Evolutionary conservation across 805 yeast species (phyloP), one percentile per base, ranked within the genome.

Genomic region (Saturnispora ahearnii): DNA sequence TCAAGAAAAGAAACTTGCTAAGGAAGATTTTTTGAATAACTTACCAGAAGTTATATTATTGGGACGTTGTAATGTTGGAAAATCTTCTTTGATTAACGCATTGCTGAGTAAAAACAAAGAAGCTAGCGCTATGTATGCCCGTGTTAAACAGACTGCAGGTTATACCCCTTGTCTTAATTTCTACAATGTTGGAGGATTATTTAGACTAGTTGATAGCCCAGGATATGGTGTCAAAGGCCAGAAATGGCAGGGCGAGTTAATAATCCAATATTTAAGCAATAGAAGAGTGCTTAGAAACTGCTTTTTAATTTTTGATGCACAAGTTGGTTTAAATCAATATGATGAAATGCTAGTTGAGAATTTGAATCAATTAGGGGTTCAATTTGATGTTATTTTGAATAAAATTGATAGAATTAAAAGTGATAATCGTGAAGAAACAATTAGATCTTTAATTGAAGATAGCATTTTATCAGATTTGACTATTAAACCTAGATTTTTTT

Each of bases 51-150:
- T 88, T 4, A 69, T 84, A 3, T 73, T 89, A 44, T 57, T 89
- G 42, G 96, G 97, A 0, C 33, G 87, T 54, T 83, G 95, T 44
- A 89, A 89, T 57, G 89, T 83, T 7, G 97, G 96, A 0, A 89
- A 89, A 61, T 86, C 95, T 0, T 80, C 95, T 0, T 62, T 89
- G 26, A 68, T 89, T 38, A 85, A 86, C 59, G 76, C 76, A 11
- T 50, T 87, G 8, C 65, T 85, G 4, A 68, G 79, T 1, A 67
- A 68, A 34, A 62, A 65, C 7, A 57, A 59, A 26, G 59, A 61
- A 3, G 46, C 45, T 6, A 32, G 54, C 43, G 50, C 43, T 3
- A 44, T 45, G 34, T 74, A 68, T 52, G 91, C 89, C 2, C 54
- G 63, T 28, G 71, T 67, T 26, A 63, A 61, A 45, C 55, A 56